Evolutionary conservation across 805 yeast genomes (phyloP).

Genomic region (Candida gorgasii): DNA sequence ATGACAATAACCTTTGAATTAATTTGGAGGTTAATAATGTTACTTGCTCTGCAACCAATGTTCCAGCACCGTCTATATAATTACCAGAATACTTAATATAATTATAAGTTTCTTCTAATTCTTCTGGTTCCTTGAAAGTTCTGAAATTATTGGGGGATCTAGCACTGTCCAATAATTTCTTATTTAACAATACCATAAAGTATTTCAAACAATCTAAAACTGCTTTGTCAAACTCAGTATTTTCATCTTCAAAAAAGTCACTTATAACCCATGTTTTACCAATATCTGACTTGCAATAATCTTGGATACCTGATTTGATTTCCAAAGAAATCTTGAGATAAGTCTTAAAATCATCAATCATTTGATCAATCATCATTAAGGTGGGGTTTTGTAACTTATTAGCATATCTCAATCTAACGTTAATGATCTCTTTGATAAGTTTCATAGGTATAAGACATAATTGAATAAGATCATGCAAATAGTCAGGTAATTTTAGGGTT

Average conservation of each 20-base stretch:
- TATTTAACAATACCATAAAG: slow-evolving; percentile 67
- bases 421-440: slow-evolving; percentile 75
- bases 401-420: slow-evolving; percentile 74
- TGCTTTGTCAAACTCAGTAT: slow-evolving; percentile 55
- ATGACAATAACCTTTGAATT: slow-evolving; percentile 65
- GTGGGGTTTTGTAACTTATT: slow-evolving; percentile 80
- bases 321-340: slow-evolving; percentile 75
- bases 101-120: slow-evolving; percentile 78
- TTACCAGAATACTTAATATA: slow-evolving; percentile 75
- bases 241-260: slow-evolving; percentile 58
- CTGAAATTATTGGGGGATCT: slow-evolving; percentile 62
- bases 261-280: slow-evolving; percentile 71
- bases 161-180: slow-evolving; percentile 77
- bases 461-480: slow-evolving; percentile 61
- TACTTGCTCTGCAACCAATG: slow-evolving; percentile 77
- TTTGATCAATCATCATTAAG: slow-evolving; percentile 94
- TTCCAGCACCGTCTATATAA: slow-evolving; percentile 77
- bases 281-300: slow-evolving; percentile 53
- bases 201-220: slow-evolving; percentile 74
- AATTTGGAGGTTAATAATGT: slow-evolving; percentile 64
- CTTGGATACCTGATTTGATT: slow-evolving; percentile 65
- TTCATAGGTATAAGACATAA: slow-evolving; percentile 76
- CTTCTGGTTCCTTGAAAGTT: slow-evolving; percentile 90
- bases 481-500: slow-evolving; percentile 71
- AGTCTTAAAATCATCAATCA: slow-evolving; percentile 79